Conservation (phyloP, 2,329 filamentous ascomycete genomes). For the Diaporthe australafricana region DNA sequence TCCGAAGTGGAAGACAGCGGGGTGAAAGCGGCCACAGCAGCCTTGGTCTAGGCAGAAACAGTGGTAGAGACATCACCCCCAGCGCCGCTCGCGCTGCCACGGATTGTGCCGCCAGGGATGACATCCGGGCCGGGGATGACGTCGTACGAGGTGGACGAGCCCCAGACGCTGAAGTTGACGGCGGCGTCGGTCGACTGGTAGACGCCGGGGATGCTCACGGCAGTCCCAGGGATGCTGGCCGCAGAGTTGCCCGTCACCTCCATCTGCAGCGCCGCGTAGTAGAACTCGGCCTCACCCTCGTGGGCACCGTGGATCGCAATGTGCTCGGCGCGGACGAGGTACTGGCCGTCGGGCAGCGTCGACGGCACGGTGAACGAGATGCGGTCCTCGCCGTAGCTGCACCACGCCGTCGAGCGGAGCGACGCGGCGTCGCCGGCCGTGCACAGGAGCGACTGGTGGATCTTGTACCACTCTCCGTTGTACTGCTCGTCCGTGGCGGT, state of each 20-base stretch:
- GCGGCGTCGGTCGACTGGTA: conserved; percentile 5
- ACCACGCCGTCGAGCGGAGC: not conserved
- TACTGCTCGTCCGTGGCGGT: conserved; percentile 6
- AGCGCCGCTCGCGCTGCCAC: not conserved
- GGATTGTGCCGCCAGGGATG: not conserved
- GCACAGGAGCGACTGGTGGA: conserved; percentile 1
- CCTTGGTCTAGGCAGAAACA: not conserved
- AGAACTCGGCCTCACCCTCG: not conserved
- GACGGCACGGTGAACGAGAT: not conserved
- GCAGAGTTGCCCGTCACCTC: not conserved
- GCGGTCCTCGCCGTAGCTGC: not conserved
- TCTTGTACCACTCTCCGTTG: conserved; percentile 4
- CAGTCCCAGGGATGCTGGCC: not conserved
- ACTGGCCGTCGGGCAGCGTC: not conserved
- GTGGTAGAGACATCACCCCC: not conserved
- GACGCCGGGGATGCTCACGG: conserved; percentile 6
- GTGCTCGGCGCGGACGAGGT: not conserved
- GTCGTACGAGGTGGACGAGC: not conserved
- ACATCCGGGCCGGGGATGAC: not conserved
- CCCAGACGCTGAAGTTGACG: conserved; percentile 4
- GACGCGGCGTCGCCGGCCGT: not conserved
- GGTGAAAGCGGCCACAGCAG: not conserved
- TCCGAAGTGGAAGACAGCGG: not conserved
- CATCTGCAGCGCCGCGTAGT: not conserved
- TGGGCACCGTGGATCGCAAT: not conserved